Conservation (phyloP, 805 yeast species). For the Komagataella ulmi region DNA sequence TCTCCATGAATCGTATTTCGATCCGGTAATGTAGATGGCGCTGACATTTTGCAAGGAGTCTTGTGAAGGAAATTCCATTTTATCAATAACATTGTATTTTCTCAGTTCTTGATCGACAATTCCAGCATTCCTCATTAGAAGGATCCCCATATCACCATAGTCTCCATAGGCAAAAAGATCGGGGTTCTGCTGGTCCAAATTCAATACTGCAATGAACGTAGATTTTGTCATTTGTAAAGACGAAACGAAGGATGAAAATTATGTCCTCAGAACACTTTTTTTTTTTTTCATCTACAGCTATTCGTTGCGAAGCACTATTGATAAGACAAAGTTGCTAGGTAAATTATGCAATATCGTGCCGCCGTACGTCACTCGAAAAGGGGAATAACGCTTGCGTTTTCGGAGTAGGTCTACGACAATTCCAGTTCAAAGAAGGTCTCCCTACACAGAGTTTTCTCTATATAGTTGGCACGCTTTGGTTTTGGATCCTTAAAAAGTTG, state of each 20-base stretch:
- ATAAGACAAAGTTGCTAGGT: background rate
- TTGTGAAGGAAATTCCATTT: conserved; percentile 11
- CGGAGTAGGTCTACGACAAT: background rate
- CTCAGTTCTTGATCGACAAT: conserved; percentile 10
- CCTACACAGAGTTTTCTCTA: background rate
- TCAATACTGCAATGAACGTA: conserved; percentile 25
- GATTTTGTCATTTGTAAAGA: background rate
- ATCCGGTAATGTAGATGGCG: conserved; percentile 41
- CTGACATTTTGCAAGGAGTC: conserved; percentile 11
- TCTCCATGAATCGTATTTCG: conserved; percentile 26
- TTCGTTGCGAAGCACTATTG: background rate
- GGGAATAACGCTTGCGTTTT: background rate
- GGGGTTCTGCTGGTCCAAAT: conserved; percentile 22
- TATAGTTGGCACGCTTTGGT: background rate
- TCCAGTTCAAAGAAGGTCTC: background rate
- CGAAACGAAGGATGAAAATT: background rate
- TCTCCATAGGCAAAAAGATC: conserved; percentile 27
- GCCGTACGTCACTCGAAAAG: background rate
- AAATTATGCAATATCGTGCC: background rate
- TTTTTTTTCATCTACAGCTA: background rate
- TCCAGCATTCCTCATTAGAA: conserved; percentile 16
- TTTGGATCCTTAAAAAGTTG: background rate
- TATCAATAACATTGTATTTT: conserved; percentile 24
- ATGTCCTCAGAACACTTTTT: background rate
- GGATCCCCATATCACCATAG: conserved; percentile 33